Evolutionary conservation across 805 yeast species (phyloP).

Genomic region (Henningerozyma blattae): DNA sequence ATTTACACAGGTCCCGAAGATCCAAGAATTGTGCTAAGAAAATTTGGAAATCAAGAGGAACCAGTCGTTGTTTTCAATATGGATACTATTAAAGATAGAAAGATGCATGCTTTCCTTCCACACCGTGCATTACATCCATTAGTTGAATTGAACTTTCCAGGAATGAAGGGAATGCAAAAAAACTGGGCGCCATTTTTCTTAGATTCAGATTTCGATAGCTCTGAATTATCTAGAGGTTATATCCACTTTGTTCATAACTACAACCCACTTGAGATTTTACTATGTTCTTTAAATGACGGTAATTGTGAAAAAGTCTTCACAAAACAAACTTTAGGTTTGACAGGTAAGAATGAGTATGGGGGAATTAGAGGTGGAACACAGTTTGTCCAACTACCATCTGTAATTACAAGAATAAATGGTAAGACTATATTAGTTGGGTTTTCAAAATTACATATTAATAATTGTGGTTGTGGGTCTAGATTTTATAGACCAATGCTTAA

Average conservation of each 20-base stretch:
- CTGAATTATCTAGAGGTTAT: slow-evolving; percentile 11
- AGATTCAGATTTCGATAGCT: neutral
- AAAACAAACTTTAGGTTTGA: slow-evolving; percentile 6
- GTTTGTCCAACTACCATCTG: slow-evolving; percentile 4
- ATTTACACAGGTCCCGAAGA: slow-evolving; percentile 9
- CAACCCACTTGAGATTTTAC: slow-evolving; percentile 9
- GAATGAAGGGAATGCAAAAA: slow-evolving; percentile 3
- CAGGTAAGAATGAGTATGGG: slow-evolving; percentile 7
- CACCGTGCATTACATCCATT: slow-evolving; percentile 3
- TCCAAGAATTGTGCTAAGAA: slow-evolving; percentile 6
- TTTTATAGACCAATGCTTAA: slow-evolving; percentile 6
- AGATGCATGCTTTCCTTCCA: slow-evolving; percentile 3
- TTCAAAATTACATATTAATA: slow-evolving; percentile 4
- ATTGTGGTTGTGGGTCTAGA: slow-evolving; percentile 6
- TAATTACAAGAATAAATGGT: slow-evolving; percentile 3
- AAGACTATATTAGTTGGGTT: slow-evolving; percentile 6
- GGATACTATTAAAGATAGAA: slow-evolving; percentile 1
- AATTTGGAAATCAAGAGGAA: slow-evolving; percentile 2
- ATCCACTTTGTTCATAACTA: slow-evolving; percentile 9
- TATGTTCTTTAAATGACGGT: slow-evolving; percentile 14
- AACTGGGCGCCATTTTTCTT: slow-evolving; percentile 10
- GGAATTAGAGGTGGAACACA: slow-evolving; percentile 5
- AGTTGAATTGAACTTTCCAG: neutral
- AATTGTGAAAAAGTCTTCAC: slow-evolving; percentile 8
- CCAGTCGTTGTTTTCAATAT: slow-evolving; percentile 7